Base-by-base conservation (phyloP, 1,284 basidiomycete genomes). In the Naganishia liquefaciens region DNA sequence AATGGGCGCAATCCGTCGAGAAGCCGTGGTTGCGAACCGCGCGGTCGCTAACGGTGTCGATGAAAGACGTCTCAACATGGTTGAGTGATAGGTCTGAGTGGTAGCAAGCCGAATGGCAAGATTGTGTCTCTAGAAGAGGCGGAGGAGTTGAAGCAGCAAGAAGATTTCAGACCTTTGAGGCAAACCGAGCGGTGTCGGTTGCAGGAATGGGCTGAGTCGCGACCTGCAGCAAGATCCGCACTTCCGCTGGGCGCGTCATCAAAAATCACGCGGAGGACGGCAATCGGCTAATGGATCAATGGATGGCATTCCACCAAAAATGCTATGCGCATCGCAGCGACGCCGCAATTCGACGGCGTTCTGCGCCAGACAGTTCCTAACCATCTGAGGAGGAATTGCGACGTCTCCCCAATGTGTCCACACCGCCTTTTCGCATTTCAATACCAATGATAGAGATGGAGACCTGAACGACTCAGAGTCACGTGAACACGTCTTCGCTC, bases 41-140 rank as follows among this genome's bases (percentile, higher is more conserved):
- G 60, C 40, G 43, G 46, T 39, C 46, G 63, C 44, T 54, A 64
- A 50, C 33, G 57, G 55, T 19, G 49, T 57, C 28, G 64, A 65
- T 5, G 64, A 53, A n/a, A 65, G 30, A 27, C 53, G 64, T 60
- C 64, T 58, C 49, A 65, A 58, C 64, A 65, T 65, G 55, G 57
- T 65, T 58, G 50, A 49, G 55, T 49, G 30, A 25, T 49, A 40
- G 43, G 4, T 25, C 4, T 15, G 33, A 25, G 11, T 50, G 21
- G 13, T 50, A 11, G 33, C 57, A 50, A 60, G 57, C 57, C 57
- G n/a, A 27, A 23, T 40, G 57, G 57, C 57, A 60, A 60, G 37
- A 40, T 28, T 10, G 21, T 25, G 54, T 23, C 1, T 37, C 40
- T 40, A 15, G n/a, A 10, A 46, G 9, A 21, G 42, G 23, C 3